phyloP scores from a whole-genome alignment of 2,329 filamentous ascomycete species.

The Beauveria medogensis region DNA sequence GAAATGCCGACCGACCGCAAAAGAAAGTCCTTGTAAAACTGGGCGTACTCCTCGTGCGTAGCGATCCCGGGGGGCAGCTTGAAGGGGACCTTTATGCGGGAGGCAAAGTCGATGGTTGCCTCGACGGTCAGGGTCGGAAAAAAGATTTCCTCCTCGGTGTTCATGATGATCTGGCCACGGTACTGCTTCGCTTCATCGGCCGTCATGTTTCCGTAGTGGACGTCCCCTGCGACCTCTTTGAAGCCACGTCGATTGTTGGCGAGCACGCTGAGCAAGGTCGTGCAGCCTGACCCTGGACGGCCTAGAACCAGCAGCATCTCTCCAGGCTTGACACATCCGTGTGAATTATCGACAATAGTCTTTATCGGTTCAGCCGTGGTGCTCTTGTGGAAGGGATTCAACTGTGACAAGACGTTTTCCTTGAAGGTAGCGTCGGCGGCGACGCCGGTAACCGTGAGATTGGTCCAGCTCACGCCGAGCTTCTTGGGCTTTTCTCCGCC shows the following conservation, averaged over 20 bases:
- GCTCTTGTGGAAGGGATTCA: neutral
- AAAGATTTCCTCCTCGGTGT: slow-evolving; percentile 72
- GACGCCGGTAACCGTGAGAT: neutral
- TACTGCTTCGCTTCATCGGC: slow-evolving; percentile 62
- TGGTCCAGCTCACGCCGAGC: neutral
- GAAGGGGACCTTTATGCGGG: slow-evolving; percentile 77
- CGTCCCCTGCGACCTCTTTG: neutral
- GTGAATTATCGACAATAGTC: neutral
- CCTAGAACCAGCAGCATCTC: slow-evolving; percentile 86
- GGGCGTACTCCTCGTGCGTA: no score
- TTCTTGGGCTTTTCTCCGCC: neutral
- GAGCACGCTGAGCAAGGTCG: slow-evolving; percentile 60
- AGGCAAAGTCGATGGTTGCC: slow-evolving; percentile 76
- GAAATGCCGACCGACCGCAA: slow-evolving; percentile 70
- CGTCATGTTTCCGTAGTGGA: neutral
- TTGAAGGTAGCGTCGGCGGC: neutral
- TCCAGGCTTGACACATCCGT: slow-evolving; percentile 48
- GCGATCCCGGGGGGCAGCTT: slow-evolving; percentile 49
- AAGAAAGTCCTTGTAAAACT: slow-evolving; percentile 42
- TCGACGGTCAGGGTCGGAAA: slow-evolving; percentile 79
- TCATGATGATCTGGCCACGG: slow-evolving; percentile 77
- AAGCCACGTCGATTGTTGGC: slow-evolving; percentile 56
- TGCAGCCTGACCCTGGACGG: slow-evolving; percentile 65
- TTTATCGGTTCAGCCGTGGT: no score
- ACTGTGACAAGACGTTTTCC: neutral